A percentile compares a stretch with the other conserved stretches of the same genome.
Evolutionary conservation across 495 filamentous ascomycete species (phyloP).

Genomic region (Amphirosellinia nigrospora): DNA sequence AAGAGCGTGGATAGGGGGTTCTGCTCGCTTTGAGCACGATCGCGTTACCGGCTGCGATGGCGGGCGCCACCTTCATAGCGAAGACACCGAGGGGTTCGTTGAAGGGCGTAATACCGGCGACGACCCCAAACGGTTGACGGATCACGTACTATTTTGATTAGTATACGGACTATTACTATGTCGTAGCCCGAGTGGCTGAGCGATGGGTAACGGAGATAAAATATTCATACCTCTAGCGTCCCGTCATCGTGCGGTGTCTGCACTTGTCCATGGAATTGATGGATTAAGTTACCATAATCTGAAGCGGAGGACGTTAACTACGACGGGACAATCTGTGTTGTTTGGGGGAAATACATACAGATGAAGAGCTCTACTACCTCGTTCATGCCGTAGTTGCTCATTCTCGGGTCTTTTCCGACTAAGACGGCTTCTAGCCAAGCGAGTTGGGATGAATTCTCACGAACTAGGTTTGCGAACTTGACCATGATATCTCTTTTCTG

Average conservation of each 20-base stretch:
- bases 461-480: conserved; percentile 59
- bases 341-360: conserved; percentile 47
- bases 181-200: neutral
- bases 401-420: conserved; percentile 18
- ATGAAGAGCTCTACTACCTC: conserved; percentile 49
- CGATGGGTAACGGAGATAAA: neutral
- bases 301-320: conserved; percentile 34
- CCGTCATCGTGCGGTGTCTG: conserved; percentile 30
- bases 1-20: conserved; percentile 61
- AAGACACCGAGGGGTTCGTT: conserved; percentile 57
- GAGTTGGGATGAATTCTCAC: conserved; percentile 54
- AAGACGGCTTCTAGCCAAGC: conserved; percentile 52
- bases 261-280: conserved; percentile 20
- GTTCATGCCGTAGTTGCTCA: conserved; percentile 5
- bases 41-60: conserved; percentile 59
- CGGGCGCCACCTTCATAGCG: conserved; percentile 57
- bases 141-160: conserved; percentile 32
- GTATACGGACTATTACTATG: neutral
- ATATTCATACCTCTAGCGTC: conserved; percentile 25
- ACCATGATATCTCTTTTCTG: conserved; percentile 54
- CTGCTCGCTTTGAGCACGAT: conserved; percentile 60
- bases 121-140: conserved; percentile 45
- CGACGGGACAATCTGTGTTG: conserved; percentile 29
- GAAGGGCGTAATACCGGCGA: conserved; percentile 36
- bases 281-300: conserved; percentile 28